phyloP scores from a whole-genome alignment of 208 protist genomes.

The Wallacemonas sp. region DNA sequence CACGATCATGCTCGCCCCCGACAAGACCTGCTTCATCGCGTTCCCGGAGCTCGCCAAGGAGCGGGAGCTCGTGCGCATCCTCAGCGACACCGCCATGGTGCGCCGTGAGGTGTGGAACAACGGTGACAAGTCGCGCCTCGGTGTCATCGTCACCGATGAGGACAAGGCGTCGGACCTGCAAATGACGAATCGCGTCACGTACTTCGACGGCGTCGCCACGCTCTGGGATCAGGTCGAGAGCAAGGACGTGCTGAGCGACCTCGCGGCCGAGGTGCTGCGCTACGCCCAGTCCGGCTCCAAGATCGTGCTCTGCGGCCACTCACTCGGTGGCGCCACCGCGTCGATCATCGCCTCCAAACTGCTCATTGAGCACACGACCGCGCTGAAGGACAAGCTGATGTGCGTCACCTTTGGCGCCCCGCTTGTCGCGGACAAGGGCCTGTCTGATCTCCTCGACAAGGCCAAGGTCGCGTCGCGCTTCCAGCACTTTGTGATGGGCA shows the following conservation, averaged over 20 bases:
- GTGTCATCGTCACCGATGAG: conserved; percentile 22
- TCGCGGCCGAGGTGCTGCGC: conserved; percentile 21
- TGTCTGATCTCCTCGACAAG: conserved; percentile 27
- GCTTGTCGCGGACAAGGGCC: conserved; percentile 24
- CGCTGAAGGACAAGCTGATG: conserved; percentile 26
- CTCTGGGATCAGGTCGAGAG: conserved; percentile 23
- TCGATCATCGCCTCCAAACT: conserved; percentile 23
- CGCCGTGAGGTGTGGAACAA: conserved; percentile 40
- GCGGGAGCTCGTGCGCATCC: conserved; percentile 19
- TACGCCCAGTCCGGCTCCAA: conserved; percentile 26
- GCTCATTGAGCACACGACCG: conserved; percentile 36
- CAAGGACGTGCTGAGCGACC: conserved; percentile 12
- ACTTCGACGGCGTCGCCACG: conserved; percentile 20
- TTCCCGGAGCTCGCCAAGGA: conserved; percentile 28
- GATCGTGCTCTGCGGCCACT: conserved; percentile 50
- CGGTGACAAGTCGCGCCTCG: conserved; percentile 6
- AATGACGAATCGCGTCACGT: conserved; percentile 10
- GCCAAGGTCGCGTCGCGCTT: conserved; percentile 2
- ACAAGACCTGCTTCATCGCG: conserved; percentile 29
- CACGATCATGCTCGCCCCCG: conserved; percentile 34
- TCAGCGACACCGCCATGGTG: conserved; percentile 18
- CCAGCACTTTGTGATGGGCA: conserved; percentile 46
- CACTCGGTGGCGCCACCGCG: conserved; percentile 37
- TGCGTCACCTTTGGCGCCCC: conserved; percentile 56
- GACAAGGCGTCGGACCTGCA: not conserved